phyloP scores from a whole-genome alignment of 2,329 filamentous ascomycete species.

The Didymella sp. region DNA sequence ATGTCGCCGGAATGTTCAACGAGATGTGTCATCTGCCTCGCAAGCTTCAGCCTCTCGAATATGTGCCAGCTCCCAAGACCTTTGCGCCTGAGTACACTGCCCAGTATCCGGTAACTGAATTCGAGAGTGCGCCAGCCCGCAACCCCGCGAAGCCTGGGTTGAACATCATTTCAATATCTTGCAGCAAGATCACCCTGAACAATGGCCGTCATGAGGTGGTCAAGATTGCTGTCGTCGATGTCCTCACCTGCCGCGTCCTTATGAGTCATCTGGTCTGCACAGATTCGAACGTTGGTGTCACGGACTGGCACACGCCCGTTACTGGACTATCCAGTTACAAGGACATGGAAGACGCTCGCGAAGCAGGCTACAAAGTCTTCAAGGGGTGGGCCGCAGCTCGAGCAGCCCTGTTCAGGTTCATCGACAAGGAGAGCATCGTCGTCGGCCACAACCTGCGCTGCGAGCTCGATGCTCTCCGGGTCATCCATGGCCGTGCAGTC shows the following conservation, averaged over 20 bases:
- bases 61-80: conserved; percentile 35
- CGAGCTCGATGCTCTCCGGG: conserved; percentile 44
- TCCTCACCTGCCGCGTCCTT: conserved; percentile 40
- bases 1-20: conserved; percentile 30
- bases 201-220: conserved; percentile 36
- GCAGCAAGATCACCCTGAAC: conserved; percentile 38
- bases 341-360: conserved; percentile 37
- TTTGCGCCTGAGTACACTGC: conserved; percentile 32
- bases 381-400: conserved; percentile 45
- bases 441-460: conserved; percentile 44
- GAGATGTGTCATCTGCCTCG: conserved; percentile 39
- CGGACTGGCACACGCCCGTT: conserved; percentile 33
- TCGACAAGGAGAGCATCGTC: conserved; percentile 45
- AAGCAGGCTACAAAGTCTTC: conserved; percentile 41
- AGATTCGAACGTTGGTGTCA: conserved; percentile 27
- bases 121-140: conserved; percentile 29
- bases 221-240: conserved; percentile 44
- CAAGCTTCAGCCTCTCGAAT: conserved; percentile 34
- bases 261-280: conserved; percentile 44
- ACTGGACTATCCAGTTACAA: conserved; percentile 36
- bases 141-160: conserved; percentile 22
- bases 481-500: conserved; percentile 45
- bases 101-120: conserved; percentile 29
- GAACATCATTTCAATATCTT: conserved; percentile 35
- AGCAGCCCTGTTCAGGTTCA: conserved; percentile 37